A percentile compares a stretch with the other conserved stretches of the same genome.
phyloP scores from a whole-genome alignment of 2,329 filamentous ascomycete species.

The Amauroascus verrucosus region DNA sequence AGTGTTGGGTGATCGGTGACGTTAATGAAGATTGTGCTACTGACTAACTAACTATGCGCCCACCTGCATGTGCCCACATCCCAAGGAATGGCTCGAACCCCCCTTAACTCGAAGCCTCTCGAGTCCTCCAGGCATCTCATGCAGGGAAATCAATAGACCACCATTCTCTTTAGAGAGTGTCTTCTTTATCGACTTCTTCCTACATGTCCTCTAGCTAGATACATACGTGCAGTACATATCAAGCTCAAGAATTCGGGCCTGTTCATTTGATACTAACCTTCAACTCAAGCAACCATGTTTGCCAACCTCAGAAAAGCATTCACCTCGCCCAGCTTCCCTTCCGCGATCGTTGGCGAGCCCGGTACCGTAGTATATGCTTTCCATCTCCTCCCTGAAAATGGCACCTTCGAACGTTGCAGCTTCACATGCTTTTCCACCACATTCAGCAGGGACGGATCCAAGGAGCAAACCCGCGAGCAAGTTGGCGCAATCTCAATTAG shows the following conservation, averaged over 20 bases:
- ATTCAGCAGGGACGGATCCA: slow-evolving; percentile 9
- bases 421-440: background rate
- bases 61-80: no score
- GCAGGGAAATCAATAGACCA: no score
- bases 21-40: no score
- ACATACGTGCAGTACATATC: no score
- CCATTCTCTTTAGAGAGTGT: no score
- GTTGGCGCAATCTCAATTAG: slow-evolving; percentile 12
- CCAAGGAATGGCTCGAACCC: no score
- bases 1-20: no score
- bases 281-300: slow-evolving; percentile 12
- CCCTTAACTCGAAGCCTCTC: no score
- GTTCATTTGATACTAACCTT: background rate
- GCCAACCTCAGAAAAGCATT: slow-evolving; percentile 7
- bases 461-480: slow-evolving; percentile 12
- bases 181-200: no score
- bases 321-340: slow-evolving; percentile 8
- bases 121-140: no score
- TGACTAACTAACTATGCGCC: no score
- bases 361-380: slow-evolving; percentile 2
- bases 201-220: no score
- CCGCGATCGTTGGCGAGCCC: slow-evolving; percentile 9
- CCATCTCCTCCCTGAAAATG: slow-evolving; percentile 14
- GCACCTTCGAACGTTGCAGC: slow-evolving; percentile 14
- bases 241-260: background rate